These are phyloP conservation scores for Jatropha multifida DNA, from an alignment of 441 rosid genomes.

Conservation along the genomic window DNA sequence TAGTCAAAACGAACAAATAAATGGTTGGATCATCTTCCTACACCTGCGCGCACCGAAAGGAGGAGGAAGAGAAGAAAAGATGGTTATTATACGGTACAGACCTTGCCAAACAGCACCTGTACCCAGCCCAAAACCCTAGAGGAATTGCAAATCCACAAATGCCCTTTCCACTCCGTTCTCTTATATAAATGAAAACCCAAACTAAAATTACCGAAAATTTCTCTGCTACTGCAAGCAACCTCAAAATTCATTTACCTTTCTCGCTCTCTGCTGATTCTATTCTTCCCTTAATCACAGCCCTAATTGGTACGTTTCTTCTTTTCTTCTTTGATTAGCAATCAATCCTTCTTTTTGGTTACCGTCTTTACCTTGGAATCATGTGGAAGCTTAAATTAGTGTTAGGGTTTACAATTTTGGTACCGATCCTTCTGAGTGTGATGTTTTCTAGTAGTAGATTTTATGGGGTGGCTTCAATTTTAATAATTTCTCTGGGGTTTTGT, in stretches of 20 bases:
- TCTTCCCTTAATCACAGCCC: conserved; percentile 33
- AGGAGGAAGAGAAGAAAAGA: not conserved
- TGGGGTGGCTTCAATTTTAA: conserved; percentile 21
- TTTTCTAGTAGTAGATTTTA: not conserved
- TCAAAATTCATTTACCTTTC: not conserved
- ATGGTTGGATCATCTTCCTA: too few relatives aligned
- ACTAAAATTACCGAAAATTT: not conserved
- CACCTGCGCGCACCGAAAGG: too few relatives aligned
- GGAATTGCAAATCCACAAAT: not conserved
- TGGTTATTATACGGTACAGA: not conserved
- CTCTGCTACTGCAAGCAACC: not conserved
- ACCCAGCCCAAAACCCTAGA: not conserved
- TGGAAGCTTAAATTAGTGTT: conserved; percentile 18
- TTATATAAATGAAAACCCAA: not conserved
- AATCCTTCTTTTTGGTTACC: conserved; percentile 7
- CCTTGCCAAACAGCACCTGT: not conserved
- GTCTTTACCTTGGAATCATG: conserved; percentile 28
- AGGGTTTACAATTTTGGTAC: conserved; percentile 30
- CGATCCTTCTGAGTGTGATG: conserved; percentile 23
- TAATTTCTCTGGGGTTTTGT: conserved; percentile 38
- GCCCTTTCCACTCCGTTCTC: not conserved
- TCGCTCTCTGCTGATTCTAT: conserved; percentile 23
- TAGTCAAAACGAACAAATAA: too few relatives aligned
- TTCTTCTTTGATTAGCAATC: not conserved
- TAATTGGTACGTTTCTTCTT: conserved; percentile 42